Percentiles rank a stretch among this genome's conserved stretches.
These are phyloP conservation scores for Plenodomus tracheiphilus DNA, from an alignment of 2,329 filamentous ascomycete species.

Conservation along the genomic window DNA sequence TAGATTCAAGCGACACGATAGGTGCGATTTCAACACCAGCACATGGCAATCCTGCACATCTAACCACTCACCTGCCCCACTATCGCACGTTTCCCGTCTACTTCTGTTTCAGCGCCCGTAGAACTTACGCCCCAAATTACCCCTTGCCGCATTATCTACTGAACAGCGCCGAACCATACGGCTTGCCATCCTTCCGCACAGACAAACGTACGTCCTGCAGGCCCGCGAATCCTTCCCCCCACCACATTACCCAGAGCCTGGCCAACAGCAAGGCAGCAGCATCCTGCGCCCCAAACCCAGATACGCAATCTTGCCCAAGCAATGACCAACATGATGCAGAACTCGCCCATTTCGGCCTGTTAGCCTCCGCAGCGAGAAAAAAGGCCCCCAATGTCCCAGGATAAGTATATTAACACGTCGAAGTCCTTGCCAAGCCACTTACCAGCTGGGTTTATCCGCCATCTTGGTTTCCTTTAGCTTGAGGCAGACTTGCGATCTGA, in stretches of 20 bases:
- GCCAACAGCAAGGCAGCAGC: background rate
- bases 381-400: constrained; percentile 8
- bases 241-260: background rate
- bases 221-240: background rate
- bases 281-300: background rate
- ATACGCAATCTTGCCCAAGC: constrained; percentile 1
- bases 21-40: background rate
- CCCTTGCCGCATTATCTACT: background rate
- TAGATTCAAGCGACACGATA: background rate
- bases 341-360: constrained; percentile 5
- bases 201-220: background rate
- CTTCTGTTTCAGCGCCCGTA: background rate
- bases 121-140: background rate
- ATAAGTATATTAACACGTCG: constrained; percentile 7
- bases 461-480: background rate
- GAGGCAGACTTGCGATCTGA: constrained; percentile 15
- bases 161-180: background rate
- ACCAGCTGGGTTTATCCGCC: background rate
- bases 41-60: background rate
- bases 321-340: background rate
- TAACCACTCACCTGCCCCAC: background rate
- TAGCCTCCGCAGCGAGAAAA: background rate
- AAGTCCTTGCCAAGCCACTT: background rate
- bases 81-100: background rate
- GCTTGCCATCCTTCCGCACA: background rate